Evolutionary conservation across 805 yeast genomes (phyloP).

Genomic region (Saturnispora kantuleensis): DNA sequence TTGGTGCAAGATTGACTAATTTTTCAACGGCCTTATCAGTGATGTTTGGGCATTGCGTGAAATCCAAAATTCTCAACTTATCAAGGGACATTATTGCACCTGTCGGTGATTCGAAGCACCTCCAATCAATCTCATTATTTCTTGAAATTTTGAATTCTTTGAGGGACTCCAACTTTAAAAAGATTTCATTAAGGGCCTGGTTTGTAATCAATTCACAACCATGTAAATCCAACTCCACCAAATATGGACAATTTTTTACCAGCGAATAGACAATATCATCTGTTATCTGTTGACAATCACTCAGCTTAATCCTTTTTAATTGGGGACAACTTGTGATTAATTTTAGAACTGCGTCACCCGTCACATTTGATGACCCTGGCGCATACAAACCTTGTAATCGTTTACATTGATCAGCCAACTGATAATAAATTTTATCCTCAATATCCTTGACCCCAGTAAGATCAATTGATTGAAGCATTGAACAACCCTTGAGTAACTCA

Average conservation of each 20-base stretch:
- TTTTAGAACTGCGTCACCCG: slow-evolving; percentile 50
- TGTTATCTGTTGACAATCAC: slow-evolving; percentile 57
- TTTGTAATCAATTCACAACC: slow-evolving; percentile 70
- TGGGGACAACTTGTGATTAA: slow-evolving; percentile 57
- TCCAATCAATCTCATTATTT: slow-evolving; percentile 60
- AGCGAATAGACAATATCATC: slow-evolving; percentile 53
- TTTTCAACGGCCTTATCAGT: slow-evolving; percentile 71
- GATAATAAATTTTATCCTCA: slow-evolving; percentile 58
- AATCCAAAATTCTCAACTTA: slow-evolving; percentile 69
- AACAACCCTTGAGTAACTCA: slow-evolving; percentile 52
- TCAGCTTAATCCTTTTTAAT: slow-evolving; percentile 74
- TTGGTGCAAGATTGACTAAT: slow-evolving; percentile 70
- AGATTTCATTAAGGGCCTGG: slow-evolving; percentile 44
- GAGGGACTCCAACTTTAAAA: slow-evolving; percentile 55
- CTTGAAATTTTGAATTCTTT: slow-evolving; percentile 79
- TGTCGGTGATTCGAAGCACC: slow-evolving; percentile 36
- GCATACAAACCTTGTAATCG: slow-evolving; percentile 85
- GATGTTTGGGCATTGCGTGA: slow-evolving; percentile 72
- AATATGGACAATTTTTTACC: slow-evolving; percentile 61
- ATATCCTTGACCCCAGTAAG: slow-evolving; percentile 66
- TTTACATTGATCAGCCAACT: slow-evolving; percentile 61
- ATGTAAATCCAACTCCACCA: slow-evolving; percentile 86
- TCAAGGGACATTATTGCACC: slow-evolving; percentile 36
- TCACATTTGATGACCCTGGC: slow-evolving; percentile 68
- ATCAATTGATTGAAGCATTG: slow-evolving; percentile 73